Evolutionary conservation across 2,329 filamentous ascomycete species (phyloP).

Genomic region (Fusarium irregulare): DNA sequence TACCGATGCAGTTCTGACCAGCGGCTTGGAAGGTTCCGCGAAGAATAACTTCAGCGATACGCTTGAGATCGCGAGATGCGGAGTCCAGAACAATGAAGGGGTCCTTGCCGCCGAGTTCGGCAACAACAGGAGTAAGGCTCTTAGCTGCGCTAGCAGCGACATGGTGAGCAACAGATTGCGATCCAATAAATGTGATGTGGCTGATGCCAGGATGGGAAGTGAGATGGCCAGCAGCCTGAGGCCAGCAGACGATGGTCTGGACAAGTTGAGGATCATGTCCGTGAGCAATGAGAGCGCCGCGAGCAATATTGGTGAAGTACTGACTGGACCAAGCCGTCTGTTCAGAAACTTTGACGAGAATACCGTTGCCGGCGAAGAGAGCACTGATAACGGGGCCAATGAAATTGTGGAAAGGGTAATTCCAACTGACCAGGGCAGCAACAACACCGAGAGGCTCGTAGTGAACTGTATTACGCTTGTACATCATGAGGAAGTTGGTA

Average conservation of each 20-base stretch:
- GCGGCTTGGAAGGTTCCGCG: constrained; percentile 94
- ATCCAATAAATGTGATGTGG: constrained; percentile 97
- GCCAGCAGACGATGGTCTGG: constrained; percentile 89
- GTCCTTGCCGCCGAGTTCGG: constrained; percentile 96
- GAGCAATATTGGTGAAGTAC: constrained; percentile 84
- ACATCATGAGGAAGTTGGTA: constrained; percentile 92
- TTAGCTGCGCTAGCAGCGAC: constrained; percentile 89
- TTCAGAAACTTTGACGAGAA: constrained; percentile 94
- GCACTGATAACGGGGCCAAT: constrained; percentile 90
- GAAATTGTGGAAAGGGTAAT: constrained; percentile 96
- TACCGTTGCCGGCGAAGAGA: constrained; percentile 89
- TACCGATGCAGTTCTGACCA: constrained; percentile 97
- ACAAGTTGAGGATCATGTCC: constrained; percentile 85
- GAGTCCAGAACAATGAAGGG: constrained; percentile 91
- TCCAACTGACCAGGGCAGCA: constrained; percentile 94
- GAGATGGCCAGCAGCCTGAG: constrained; percentile 80
- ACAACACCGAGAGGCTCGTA: constrained; percentile 96
- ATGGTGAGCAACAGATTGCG: constrained; percentile 83
- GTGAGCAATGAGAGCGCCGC: constrained; percentile 82
- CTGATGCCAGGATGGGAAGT: constrained; percentile 86
- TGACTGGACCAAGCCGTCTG: constrained; percentile 91
- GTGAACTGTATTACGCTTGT: constrained; percentile 89
- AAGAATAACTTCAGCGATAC: constrained; percentile 85
- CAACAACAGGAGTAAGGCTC: constrained; percentile 85
- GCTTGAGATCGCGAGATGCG: constrained; percentile 70